phyloP scores from a whole-genome alignment of 441 rosid genomes.

The Erysimum cheiri region DNA sequence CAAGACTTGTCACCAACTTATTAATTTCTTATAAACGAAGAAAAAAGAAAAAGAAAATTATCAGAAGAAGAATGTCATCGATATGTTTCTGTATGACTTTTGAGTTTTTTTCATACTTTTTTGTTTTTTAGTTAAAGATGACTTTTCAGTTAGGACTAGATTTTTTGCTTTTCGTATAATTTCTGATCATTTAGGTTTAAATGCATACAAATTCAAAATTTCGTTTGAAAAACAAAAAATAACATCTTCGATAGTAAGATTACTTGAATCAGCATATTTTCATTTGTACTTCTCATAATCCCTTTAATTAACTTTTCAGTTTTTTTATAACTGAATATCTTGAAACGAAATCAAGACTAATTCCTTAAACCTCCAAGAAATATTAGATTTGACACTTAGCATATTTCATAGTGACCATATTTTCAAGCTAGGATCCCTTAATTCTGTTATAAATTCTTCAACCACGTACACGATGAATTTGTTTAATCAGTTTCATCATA shows the following conservation, averaged over 20 bases:
- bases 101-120: not conserved
- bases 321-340: not conserved
- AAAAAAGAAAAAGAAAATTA: not conserved
- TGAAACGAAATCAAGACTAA: not conserved
- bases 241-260: not conserved
- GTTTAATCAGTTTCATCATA: not conserved
- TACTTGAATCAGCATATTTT: not conserved
- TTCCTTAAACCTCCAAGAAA: not conserved
- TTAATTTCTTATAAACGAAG: not conserved
- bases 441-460: not conserved
- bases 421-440: not conserved
- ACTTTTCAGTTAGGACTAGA: not conserved
- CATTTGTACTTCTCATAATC: not conserved
- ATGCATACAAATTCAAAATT: not conserved
- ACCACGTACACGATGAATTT: not conserved
- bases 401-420: not conserved
- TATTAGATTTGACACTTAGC: not conserved
- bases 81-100: not conserved
- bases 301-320: not conserved
- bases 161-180: not conserved
- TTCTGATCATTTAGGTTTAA: not conserved
- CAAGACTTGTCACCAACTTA: constrained; percentile 4
- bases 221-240: not conserved
- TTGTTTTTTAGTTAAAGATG: not conserved
- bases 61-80: not conserved